Base-by-base conservation (phyloP, 164 flowering plant genomes). In the Vitis cinerea region DNA sequence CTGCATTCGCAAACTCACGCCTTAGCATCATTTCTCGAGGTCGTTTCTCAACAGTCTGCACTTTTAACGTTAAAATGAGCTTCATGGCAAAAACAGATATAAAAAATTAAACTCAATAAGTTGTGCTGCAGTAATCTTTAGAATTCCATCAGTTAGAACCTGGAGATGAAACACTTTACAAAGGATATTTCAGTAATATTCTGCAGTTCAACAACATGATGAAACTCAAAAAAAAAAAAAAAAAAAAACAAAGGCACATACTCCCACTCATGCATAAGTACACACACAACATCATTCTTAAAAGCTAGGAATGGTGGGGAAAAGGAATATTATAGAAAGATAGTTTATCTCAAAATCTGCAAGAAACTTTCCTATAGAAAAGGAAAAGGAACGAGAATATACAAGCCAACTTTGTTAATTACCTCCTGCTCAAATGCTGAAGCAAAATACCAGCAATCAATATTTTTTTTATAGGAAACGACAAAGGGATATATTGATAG, bases 11-110 rank as follows among this genome's bases (percentile, higher is more conserved):
- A 83, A 93, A 95, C 79, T 93, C 98, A 72, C 98, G 96, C 63
- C 98, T 80, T 23, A 95, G 84, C 96, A 95, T 93, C 99, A 95
- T 95, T 82, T 95, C 99, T 68, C 99, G 79, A 31, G 99, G 99
- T 79, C 99, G 86, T 84, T 95, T 93, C 81, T 95, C 99, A 72
- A 95, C 91, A 60, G 97, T 95, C 98, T 95, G 86, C 77, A 83
- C 57, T 77, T 23, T 70, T 50, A 3, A 66, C 56, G 70, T 60
- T 37, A 31, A 37, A 52, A 50, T 51, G 29, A 68, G 49, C 16
- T 56, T 5, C 47, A 65, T 47, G 47, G 2, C 1, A 49, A 50
- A 29, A 56, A 15, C 16, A 13, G n/a, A 31, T 4, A 19, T 59
- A 16, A 2, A 4, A 16, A 54, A 63, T 4, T 8, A 64, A 59